Percentiles rank a stretch among this genome's conserved stretches.
Conservation (phyloP, 1,139 yeast species). For the Diutina siamensis region DNA sequence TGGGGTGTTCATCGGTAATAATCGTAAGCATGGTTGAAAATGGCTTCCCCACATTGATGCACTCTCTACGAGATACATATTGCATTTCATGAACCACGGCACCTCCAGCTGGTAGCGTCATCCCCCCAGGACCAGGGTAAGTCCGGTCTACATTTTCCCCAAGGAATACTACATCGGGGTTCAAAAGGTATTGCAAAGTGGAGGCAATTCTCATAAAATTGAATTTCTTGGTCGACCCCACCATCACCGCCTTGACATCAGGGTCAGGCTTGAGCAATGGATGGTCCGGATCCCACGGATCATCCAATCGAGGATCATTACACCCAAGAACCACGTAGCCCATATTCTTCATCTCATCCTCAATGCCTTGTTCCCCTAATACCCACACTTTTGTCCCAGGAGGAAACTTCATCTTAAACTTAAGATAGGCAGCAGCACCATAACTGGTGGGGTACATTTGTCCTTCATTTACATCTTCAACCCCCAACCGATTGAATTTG, state of each 20-base stretch:
- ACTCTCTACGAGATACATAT: slow-evolving; percentile 23
- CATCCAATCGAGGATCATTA: slow-evolving; percentile 32
- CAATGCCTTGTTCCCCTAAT: slow-evolving; percentile 75
- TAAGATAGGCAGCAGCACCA: slow-evolving; percentile 21
- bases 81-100: slow-evolving; percentile 30
- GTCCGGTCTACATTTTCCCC: slow-evolving; percentile 31
- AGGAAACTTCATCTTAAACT: slow-evolving; percentile 16
- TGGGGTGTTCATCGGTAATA: slow-evolving; percentile 19
- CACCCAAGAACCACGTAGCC: slow-evolving; percentile 76
- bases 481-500: slow-evolving; percentile 24
- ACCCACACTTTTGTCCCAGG: slow-evolving; percentile 56
- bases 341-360: slow-evolving; percentile 52
- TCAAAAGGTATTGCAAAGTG: slow-evolving; percentile 28
- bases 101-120: slow-evolving; percentile 32
- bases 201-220: slow-evolving; percentile 28
- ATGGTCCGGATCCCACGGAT: slow-evolving; percentile 26
- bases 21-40: slow-evolving; percentile 12
- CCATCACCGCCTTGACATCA: slow-evolving; percentile 29
- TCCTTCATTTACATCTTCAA: slow-evolving; percentile 19
- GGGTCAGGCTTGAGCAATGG: slow-evolving; percentile 33
- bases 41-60: slow-evolving; percentile 30
- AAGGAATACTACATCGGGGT: slow-evolving; percentile 19
- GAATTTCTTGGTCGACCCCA: slow-evolving; percentile 28
- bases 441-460: slow-evolving; percentile 28
- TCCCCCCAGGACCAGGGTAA: slow-evolving; percentile 29